Evolutionary conservation across 768 basidiomycete species (phyloP).

Genomic region (Suillus discolor): DNA sequence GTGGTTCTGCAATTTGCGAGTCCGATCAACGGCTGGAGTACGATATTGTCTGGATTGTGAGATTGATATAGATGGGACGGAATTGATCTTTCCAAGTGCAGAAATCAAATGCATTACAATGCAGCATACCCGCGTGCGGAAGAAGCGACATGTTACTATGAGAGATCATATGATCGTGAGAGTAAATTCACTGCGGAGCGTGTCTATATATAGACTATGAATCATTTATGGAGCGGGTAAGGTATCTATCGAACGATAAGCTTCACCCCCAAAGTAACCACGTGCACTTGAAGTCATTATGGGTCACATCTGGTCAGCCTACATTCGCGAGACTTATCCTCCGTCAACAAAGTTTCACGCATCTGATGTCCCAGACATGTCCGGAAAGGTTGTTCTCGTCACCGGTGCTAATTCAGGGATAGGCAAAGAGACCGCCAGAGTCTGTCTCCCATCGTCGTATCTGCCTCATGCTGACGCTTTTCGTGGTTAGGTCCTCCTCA

Average conservation of each 20-base stretch:
- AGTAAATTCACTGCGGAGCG: slow-evolving; percentile 23
- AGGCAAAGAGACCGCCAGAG: slow-evolving; percentile 44
- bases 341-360: slow-evolving; percentile 25
- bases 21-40: slow-evolving; percentile 71
- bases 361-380: slow-evolving; percentile 36
- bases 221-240: background rate
- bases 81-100: slow-evolving; percentile 18
- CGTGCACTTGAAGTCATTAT: slow-evolving; percentile 5
- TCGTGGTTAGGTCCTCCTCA: slow-evolving; percentile 38
- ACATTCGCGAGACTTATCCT: slow-evolving; percentile 19
- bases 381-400: slow-evolving; percentile 38
- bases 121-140: slow-evolving; percentile 6
- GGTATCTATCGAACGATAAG: too few species aligned
- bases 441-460: background rate
- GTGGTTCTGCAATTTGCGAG: slow-evolving; percentile 36
- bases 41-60: slow-evolving; percentile 41
- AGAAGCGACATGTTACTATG: background rate
- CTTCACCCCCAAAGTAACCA: background rate
- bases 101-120: slow-evolving; percentile 14
- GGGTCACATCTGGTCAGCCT: slow-evolving; percentile 11
- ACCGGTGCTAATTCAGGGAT: slow-evolving; percentile 53
- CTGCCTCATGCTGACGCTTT: background rate
- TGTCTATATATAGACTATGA: background rate
- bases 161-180: slow-evolving; percentile 31
- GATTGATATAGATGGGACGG: slow-evolving; percentile 52